These are phyloP conservation scores for Trichoderma sp. DNA, from an alignment of 2,329 filamentous ascomycete species.

Conservation along the genomic window DNA sequence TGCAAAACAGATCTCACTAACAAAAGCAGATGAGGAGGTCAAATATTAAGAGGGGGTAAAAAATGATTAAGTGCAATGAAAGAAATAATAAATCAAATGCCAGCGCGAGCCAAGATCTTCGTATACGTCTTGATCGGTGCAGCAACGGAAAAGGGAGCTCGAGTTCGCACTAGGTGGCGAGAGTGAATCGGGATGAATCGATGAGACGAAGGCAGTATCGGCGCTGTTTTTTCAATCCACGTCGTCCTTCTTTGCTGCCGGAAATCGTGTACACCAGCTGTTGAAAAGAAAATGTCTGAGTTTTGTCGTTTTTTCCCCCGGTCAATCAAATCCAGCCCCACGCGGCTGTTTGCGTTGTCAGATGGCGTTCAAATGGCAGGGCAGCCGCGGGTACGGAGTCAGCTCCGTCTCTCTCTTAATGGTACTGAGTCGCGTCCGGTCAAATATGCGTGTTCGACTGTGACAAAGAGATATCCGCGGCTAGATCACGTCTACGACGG, in stretches of 20 bases:
- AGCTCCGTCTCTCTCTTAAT: not conserved
- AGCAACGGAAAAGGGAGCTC: not conserved
- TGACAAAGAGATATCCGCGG: not conserved
- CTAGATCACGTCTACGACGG: not conserved
- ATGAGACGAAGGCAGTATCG: not conserved
- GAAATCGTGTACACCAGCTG: constrained; percentile 1
- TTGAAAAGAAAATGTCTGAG: not conserved
- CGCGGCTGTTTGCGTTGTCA: not conserved
- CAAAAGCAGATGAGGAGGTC: not conserved
- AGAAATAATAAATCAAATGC: not conserved
- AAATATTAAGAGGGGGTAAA: too few species aligned
- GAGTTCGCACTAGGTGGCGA: not conserved
- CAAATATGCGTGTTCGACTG: not conserved
- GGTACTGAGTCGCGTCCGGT: not conserved
- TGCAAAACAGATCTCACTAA: not conserved
- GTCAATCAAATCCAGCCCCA: not conserved
- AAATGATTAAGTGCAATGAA: not conserved
- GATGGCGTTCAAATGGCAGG: not conserved
- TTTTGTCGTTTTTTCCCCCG: not conserved
- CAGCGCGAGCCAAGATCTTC: not conserved
- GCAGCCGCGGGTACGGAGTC: not conserved
- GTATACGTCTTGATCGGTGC: not conserved
- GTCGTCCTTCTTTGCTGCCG: not conserved
- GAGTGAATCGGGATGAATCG: not conserved
- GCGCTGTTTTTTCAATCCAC: not conserved